Evolutionary conservation across 2,329 filamentous ascomycete genomes (phyloP), one percentile per base, ranked within the genome.

Genomic region (Sclerotinia spermophila): DNA sequence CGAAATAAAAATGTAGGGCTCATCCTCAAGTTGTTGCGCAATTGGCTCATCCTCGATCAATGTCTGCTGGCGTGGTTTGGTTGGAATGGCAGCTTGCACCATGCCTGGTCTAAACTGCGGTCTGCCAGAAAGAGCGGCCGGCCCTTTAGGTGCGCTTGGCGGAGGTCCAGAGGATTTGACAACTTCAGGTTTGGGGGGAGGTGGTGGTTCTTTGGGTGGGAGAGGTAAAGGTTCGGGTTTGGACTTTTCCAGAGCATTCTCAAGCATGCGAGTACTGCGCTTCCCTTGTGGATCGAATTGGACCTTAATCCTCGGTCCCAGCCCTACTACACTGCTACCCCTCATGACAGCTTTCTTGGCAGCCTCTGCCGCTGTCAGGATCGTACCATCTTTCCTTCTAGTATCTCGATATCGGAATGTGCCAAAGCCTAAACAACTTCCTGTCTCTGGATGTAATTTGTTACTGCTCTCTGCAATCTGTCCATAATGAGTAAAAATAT

Each of bases 381-480:
- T 84, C 74, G 83, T 83, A 10, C 58, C 72, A 13, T 74, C 75
- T 48, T 75, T 77, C 7, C 67, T 58, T 82, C 88, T 86, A 2
- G 86, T 83, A 79, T 98, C 95, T 77, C 91, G 90, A 81, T 96
- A 99, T 71, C 91, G 90, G 78, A 99, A 93, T 24, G 93, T 93
- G 74, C 93, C 97, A 79, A 99, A 94, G 19, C 96, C 96, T 19
- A 99, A 86, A 79, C 96, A 97, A 78, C 93, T 96, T 27, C 96
- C 96, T 19, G 94, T 98, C 71, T 94, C 91, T 13, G 96, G 96
- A 80, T 99, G 94, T 77, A 96, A 95, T 80, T 96, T 95, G 79
- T 97, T 97, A 78, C 93, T 94, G 76, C 96, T 91, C 78, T 94
- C 92, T 59, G 91, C 91, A 73, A 99, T 94, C 71, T 97, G 93